Conservation (phyloP, 2,329 filamentous ascomycete species). For the Scytalidium lignicola region DNA sequence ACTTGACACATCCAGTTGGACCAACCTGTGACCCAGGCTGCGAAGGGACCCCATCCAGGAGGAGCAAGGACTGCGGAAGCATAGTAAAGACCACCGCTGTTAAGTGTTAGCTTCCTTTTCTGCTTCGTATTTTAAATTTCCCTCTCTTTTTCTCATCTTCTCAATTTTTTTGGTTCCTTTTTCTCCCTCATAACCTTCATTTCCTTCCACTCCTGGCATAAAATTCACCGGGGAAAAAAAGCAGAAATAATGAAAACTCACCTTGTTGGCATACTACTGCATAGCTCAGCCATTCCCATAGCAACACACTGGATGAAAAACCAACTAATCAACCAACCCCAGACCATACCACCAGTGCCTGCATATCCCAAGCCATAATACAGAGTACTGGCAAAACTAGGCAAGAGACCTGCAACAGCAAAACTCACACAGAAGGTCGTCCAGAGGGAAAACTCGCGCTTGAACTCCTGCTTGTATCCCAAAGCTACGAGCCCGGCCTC, state of each 20-base stretch:
- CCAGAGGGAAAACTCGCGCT: conserved; percentile 67
- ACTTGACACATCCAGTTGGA: conserved; percentile 66
- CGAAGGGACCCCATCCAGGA: conserved; percentile 58
- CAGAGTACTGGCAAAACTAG: conserved; percentile 66
- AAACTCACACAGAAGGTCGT: conserved; percentile 72
- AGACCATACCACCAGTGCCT: conserved; percentile 61
- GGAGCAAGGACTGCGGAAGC: conserved; percentile 67
- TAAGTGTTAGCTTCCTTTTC: conserved; percentile 2
- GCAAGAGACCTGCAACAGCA: conserved; percentile 65
- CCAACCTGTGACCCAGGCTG: conserved; percentile 66
- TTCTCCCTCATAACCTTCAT: too few relatives aligned
- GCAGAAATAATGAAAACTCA: conserved; percentile 16
- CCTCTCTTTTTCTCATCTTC: too few relatives aligned
- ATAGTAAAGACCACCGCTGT: conserved; percentile 65
- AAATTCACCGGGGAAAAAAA: too few relatives aligned
- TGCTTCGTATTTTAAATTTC: too few relatives aligned
- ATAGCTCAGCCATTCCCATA: conserved; percentile 65
- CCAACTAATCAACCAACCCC: conserved; percentile 73
- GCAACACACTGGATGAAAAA: conserved; percentile 67
- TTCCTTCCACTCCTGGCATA: too few relatives aligned
- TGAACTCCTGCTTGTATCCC: conserved; percentile 49
- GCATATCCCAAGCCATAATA: conserved; percentile 64
- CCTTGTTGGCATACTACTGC: conserved; percentile 67
- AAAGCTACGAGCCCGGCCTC: conserved; percentile 58
- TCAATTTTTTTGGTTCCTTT: too few relatives aligned